Conservation (phyloP, 2,329 filamentous ascomycete species). For the Monosporascus sp. region DNA sequence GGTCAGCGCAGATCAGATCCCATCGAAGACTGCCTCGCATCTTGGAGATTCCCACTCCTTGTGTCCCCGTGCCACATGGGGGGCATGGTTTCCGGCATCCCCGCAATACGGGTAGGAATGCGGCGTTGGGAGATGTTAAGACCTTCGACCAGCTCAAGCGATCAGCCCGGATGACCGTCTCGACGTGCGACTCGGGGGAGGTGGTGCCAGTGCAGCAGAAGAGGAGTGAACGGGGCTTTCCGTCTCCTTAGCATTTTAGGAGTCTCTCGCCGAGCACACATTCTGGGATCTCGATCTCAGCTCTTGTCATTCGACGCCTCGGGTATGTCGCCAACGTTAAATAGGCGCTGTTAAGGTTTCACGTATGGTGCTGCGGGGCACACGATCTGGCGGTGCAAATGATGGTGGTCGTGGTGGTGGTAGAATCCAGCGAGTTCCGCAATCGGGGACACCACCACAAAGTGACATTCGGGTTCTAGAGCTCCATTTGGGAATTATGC, state of each 20-base stretch:
- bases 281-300: not conserved
- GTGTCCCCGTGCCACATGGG: constrained; percentile 13
- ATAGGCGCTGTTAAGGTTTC: too few species aligned
- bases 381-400: too few species aligned
- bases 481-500: constrained; percentile 18
- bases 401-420: constrained; percentile 1
- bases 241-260: too few species aligned
- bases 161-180: not conserved
- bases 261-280: not conserved
- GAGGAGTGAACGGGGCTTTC: too few species aligned
- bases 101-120: constrained; percentile 14
- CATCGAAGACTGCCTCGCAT: not conserved
- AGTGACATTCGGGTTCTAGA: constrained; percentile 19
- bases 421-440: constrained; percentile 22
- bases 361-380: too few species aligned
- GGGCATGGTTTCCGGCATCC: constrained; percentile 8
- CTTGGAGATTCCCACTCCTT: not conserved
- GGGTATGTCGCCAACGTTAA: not conserved
- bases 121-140: constrained; percentile 13
- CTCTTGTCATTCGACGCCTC: not conserved
- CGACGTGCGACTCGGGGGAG: too few species aligned
- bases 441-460: constrained; percentile 20
- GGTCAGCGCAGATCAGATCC: not conserved
- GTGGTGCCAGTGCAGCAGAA: too few species aligned
- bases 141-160: constrained; percentile 2